Evolutionary conservation across 2,329 filamentous ascomycete species (phyloP).

Genomic region (Cadophora malorum): DNA sequence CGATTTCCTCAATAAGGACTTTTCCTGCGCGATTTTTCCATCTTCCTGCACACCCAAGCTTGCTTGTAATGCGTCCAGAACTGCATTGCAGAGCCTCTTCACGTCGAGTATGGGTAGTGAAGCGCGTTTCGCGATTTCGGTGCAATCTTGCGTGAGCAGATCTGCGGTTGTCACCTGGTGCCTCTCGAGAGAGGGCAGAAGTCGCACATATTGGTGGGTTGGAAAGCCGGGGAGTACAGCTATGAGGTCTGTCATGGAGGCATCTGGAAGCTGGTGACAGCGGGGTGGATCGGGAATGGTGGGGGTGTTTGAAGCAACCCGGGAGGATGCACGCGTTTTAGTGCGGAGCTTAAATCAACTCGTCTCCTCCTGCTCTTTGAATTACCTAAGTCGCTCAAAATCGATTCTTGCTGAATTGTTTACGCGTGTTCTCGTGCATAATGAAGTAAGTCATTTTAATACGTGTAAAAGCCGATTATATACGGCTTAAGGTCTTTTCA

Average conservation of each 20-base stretch:
- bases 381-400: background rate
- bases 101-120: conserved; percentile 82
- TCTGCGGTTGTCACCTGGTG: conserved; percentile 80
- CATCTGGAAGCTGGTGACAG: conserved; percentile 30
- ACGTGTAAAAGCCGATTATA: background rate
- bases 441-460: background rate
- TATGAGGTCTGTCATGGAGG: conserved; percentile 83
- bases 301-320: background rate
- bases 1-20: conserved; percentile 40
- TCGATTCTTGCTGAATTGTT: background rate
- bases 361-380: background rate
- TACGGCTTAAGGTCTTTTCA: background rate
- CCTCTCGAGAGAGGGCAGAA: conserved; percentile 81
- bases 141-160: conserved; percentile 81
- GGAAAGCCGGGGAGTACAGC: conserved; percentile 83
- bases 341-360: background rate
- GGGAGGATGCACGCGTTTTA: conserved; percentile 15
- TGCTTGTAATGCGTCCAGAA: conserved; percentile 70
- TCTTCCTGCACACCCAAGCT: conserved; percentile 50
- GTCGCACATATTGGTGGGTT: conserved; percentile 70
- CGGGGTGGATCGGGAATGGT: conserved; percentile 16
- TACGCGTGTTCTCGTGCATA: background rate
- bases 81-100: conserved; percentile 71
- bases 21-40: conserved; percentile 27
- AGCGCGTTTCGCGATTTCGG: conserved; percentile 85